Percentiles rank a stretch among this genome's conserved stretches.
Conservation (phyloP, 306 rosid genomes). For the Quercus glauca region DNA sequence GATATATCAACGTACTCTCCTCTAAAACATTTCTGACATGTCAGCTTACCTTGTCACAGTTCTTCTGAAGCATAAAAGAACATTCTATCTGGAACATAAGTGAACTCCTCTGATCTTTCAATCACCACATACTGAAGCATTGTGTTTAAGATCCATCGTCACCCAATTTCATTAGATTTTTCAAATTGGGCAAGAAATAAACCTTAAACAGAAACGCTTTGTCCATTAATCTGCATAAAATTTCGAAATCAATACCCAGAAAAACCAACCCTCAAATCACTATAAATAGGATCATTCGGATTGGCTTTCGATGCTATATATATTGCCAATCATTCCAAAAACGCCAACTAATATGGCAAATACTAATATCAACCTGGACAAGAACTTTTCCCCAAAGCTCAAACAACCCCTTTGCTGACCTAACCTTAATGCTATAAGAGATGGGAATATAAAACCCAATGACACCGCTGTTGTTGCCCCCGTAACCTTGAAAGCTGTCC, state of each 20-base stretch:
- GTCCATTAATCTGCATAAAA: conserved; percentile 6
- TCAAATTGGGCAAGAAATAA: conserved; percentile 13
- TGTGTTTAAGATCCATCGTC: conserved; percentile 19
- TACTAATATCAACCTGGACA: conserved; percentile 70
- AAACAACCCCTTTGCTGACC: conserved; percentile 42
- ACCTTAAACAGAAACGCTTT: conserved; percentile 6
- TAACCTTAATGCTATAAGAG: conserved; percentile 68
- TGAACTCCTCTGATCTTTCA: neutral
- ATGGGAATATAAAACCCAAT: conserved; percentile 83
- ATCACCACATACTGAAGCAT: neutral
- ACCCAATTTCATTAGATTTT: conserved; percentile 14
- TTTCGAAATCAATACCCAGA: conserved; percentile 11
- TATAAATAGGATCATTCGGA: neutral
- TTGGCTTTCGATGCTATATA: conserved; percentile 23
- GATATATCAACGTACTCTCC: conserved; percentile 17
- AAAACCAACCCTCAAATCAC: conserved; percentile 17
- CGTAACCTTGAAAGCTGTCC: conserved; percentile 94
- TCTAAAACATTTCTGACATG: conserved; percentile 15
- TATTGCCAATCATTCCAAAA: conserved; percentile 71
- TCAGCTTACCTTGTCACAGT: conserved; percentile 16
- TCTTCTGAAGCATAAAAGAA: conserved; percentile 4
- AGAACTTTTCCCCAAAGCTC: conserved; percentile 45
- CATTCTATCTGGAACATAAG: neutral
- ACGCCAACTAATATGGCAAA: conserved; percentile 66
- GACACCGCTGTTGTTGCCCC: conserved; percentile 95